Conservation (phyloP, 2,329 filamentous ascomycete species). For the Nemania abortiva region DNA sequence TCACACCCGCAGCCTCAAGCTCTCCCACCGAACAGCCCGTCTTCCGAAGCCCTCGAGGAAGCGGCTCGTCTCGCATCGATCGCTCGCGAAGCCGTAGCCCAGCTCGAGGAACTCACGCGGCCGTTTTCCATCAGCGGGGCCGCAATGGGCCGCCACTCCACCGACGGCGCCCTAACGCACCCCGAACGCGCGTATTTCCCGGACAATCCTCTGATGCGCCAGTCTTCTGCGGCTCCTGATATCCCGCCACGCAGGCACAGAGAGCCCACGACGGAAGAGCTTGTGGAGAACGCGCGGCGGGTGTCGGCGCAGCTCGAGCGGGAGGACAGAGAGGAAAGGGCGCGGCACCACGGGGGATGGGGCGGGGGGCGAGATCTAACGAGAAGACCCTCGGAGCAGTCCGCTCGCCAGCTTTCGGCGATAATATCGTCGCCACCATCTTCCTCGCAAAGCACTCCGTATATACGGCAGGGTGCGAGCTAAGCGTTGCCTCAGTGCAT, state of each 20-base stretch:
- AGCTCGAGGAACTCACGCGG: slow-evolving; percentile 42
- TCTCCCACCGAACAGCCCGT: slow-evolving; percentile 15
- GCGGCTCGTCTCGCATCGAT: slow-evolving; percentile 40
- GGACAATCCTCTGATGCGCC: slow-evolving; percentile 11
- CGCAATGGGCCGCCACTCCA: slow-evolving; percentile 13
- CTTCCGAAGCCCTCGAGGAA: slow-evolving; percentile 38
- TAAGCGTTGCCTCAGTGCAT: background rate
- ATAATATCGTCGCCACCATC: slow-evolving; percentile 20
- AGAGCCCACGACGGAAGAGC: slow-evolving; percentile 37
- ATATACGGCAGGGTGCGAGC: background rate
- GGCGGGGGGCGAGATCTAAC: slow-evolving; percentile 21
- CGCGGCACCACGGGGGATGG: slow-evolving; percentile 16
- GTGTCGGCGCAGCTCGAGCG: slow-evolving; percentile 42
- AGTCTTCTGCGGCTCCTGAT: slow-evolving; percentile 27
- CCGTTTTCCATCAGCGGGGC: slow-evolving; percentile 25
- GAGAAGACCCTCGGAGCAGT: slow-evolving; percentile 11
- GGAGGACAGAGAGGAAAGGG: slow-evolving; percentile 33
- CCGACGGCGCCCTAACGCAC: slow-evolving; percentile 15
- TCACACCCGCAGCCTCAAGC: slow-evolving; percentile 7
- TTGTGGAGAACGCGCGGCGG: slow-evolving; percentile 38
- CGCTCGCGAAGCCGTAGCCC: slow-evolving; percentile 40
- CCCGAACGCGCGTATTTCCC: slow-evolving; percentile 22
- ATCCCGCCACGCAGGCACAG: slow-evolving; percentile 14
- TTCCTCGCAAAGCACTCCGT: slow-evolving; percentile 20
- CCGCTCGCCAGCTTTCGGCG: slow-evolving; percentile 13